Conservation (phyloP, 2,329 filamentous ascomycete species). For the Aureobasidium vineae region DNA sequence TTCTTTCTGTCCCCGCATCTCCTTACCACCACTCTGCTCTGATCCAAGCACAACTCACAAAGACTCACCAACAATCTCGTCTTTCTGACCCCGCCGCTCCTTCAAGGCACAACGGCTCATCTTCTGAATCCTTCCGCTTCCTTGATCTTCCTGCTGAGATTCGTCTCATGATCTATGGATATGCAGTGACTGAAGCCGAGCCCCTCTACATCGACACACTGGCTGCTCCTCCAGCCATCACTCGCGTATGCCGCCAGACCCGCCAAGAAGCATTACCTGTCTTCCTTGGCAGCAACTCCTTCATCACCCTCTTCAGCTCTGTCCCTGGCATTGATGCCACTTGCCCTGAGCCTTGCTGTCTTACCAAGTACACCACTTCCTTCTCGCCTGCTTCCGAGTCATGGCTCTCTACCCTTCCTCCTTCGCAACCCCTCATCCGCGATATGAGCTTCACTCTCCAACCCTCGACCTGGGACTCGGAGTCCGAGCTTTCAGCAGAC, state of each 20-base stretch:
- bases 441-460: constrained; percentile 25
- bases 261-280: constrained; percentile 29
- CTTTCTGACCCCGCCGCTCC: neutral
- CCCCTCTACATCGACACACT: constrained; percentile 23
- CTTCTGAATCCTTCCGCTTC: constrained; percentile 17
- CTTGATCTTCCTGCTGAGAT: constrained; percentile 29
- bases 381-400: constrained; percentile 19
- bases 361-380: constrained; percentile 23
- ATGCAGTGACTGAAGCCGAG: constrained; percentile 17
- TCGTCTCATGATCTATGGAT: constrained; percentile 27
- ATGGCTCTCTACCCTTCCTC: constrained; percentile 15
- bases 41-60: constrained; percentile 21
- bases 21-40: constrained; percentile 17
- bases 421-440: constrained; percentile 22
- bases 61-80: constrained; percentile 15
- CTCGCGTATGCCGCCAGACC: constrained; percentile 27
- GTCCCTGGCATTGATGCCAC: constrained; percentile 10
- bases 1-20: neutral
- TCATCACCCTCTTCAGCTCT: constrained; percentile 24
- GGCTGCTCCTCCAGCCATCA: constrained; percentile 19
- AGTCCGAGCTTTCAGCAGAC: constrained; percentile 16
- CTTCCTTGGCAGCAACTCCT: constrained; percentile 27
- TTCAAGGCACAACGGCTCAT: constrained; percentile 1
- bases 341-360: constrained; percentile 23
- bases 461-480: constrained; percentile 17